These are phyloP conservation scores for Neurospora crassa DNA, from an alignment of 2,329 filamentous ascomycete genomes.

Conservation along the genomic window DNA sequence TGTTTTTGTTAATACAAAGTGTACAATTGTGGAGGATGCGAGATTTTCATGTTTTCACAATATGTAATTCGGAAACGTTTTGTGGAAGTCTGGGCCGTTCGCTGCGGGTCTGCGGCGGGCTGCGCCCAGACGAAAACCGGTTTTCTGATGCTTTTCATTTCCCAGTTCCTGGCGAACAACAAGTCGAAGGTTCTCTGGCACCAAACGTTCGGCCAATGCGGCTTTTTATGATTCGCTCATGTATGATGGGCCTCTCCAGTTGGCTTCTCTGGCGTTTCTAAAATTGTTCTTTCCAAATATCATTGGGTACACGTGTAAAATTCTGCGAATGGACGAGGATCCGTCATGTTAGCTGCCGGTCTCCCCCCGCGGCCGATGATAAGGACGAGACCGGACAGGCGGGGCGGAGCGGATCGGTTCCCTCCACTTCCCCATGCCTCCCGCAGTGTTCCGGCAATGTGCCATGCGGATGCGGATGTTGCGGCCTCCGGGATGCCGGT, in stretches of 20 bases:
- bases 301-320: not conserved
- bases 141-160: not conserved
- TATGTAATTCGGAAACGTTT: not conserved
- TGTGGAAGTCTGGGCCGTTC: not conserved
- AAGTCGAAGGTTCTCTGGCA: not conserved
- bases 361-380: not conserved
- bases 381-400: not conserved
- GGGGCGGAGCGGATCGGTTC: not conserved
- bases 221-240: not conserved
- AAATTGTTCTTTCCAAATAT: not conserved
- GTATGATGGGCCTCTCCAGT: not conserved
- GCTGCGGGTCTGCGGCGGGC: not conserved
- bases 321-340: not conserved
- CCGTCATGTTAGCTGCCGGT: not conserved
- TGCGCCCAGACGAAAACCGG: not conserved
- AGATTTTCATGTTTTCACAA: not conserved
- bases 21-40: not conserved
- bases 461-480: no score
- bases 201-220: not conserved
- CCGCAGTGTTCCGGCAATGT: no score
- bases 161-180: not conserved
- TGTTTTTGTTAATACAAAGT: no score
- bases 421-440: not conserved
- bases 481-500: not conserved
- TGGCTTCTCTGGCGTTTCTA: not conserved